phyloP scores from a whole-genome alignment of 2,329 filamentous ascomycete species.

The Leptographium flavum region DNA sequence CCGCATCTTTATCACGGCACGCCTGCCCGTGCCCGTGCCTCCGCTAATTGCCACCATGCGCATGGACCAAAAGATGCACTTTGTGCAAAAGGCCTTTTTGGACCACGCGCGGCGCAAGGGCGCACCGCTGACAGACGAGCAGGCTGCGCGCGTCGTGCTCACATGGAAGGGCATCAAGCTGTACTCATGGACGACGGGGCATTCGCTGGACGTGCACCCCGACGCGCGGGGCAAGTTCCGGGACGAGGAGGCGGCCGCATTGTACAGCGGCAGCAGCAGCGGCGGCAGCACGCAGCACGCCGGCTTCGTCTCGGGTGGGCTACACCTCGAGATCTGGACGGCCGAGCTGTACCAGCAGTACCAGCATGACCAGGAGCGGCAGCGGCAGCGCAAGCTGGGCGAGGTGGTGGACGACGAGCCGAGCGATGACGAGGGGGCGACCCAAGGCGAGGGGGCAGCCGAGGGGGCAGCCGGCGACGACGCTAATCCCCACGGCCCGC shows the following conservation, averaged over 20 bases:
- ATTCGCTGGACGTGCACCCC: conserved; percentile 46
- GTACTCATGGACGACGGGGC: conserved; percentile 62
- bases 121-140: conserved; percentile 21
- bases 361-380: conserved; percentile 32
- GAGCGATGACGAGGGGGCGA: conserved; percentile 5
- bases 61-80: conserved; percentile 50
- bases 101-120: conserved; percentile 39
- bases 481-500: neutral
- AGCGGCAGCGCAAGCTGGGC: conserved; percentile 27
- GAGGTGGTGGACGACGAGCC: conserved; percentile 22
- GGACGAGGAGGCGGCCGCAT: conserved; percentile 17
- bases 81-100: conserved; percentile 59
- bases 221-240: conserved; percentile 27
- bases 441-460: conserved; percentile 9
- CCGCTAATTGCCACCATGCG: conserved; percentile 48
- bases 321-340: conserved; percentile 71
- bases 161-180: conserved; percentile 64
- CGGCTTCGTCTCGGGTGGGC: conserved; percentile 34
- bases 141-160: conserved; percentile 49
- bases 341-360: conserved; percentile 40
- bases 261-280: too few relatives aligned
- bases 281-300: conserved; percentile 9
- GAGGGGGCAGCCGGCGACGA: conserved; percentile 8
- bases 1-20: conserved; percentile 49
- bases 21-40: conserved; percentile 29